phyloP scores from a whole-genome alignment of 345 rosid genomes.

The Mercurialis annua region DNA sequence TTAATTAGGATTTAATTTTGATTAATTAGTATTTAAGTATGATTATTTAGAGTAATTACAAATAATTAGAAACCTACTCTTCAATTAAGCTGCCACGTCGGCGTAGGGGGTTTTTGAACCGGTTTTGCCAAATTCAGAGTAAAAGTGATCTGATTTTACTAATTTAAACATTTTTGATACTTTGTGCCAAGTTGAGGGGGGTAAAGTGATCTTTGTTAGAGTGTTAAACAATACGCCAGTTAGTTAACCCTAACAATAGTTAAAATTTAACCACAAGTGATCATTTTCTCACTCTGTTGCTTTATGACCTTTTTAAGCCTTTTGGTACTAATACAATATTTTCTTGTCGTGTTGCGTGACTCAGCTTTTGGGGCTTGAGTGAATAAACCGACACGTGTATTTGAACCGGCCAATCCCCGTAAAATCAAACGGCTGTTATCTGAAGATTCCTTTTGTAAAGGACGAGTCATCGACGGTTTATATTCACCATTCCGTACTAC shows the following conservation, averaged over 20 bases:
- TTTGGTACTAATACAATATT: neutral
- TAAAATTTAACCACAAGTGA: conserved; percentile 16
- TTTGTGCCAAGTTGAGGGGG: too few relatives aligned
- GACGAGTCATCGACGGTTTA: conserved; percentile 18
- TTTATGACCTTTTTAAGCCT: neutral
- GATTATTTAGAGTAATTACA: too few relatives aligned
- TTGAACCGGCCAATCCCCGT: neutral
- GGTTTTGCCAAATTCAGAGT: too few relatives aligned
- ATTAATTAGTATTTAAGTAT: too few relatives aligned
- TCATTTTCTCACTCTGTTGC: conserved; percentile 6
- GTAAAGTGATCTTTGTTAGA: too few relatives aligned
- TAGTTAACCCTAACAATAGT: conserved; percentile 27
- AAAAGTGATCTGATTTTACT: too few relatives aligned
- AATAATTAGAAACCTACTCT: too few relatives aligned
- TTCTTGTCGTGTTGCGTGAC: conserved; percentile 25
- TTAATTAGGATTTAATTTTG: too few relatives aligned
- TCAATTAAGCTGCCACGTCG: too few relatives aligned
- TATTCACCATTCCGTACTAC: neutral
- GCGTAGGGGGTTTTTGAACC: too few relatives aligned
- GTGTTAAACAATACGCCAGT: too few relatives aligned
- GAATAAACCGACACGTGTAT: conserved; percentile 21
- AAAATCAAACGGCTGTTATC: conserved; percentile 19
- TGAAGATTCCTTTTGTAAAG: conserved; percentile 20
- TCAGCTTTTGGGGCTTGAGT: conserved; percentile 4
- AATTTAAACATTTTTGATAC: too few relatives aligned